Percentiles rank a stretch among this genome's conserved stretches.
Evolutionary conservation across 352 stramenopile genomes (phyloP).

Genomic region (Phytophthora brassicae): DNA sequence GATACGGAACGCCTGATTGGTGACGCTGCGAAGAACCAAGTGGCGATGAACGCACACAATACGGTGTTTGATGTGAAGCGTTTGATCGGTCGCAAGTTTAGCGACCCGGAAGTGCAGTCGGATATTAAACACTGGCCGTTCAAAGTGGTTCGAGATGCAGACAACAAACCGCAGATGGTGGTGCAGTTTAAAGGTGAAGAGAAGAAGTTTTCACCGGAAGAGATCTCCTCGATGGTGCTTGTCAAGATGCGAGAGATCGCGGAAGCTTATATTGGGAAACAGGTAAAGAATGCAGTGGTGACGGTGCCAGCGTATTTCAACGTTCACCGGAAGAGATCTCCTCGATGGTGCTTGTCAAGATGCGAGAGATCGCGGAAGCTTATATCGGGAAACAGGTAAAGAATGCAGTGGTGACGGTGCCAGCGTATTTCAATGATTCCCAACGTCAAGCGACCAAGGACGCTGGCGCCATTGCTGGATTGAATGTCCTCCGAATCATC

Average conservation of each 20-base stretch:
- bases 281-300: slow-evolving; percentile 84
- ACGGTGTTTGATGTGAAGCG: slow-evolving; percentile 97
- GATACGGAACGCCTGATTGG: slow-evolving; percentile 94
- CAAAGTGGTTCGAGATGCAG: slow-evolving; percentile 54
- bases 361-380: slow-evolving; percentile 66
- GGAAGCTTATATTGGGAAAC: slow-evolving; percentile 66
- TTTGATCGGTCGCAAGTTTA: slow-evolving; percentile 94
- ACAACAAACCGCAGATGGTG: slow-evolving; percentile 66
- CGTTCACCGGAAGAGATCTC: slow-evolving; percentile 83
- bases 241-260: slow-evolving; percentile 75
- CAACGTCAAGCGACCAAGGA: slow-evolving; percentile 95
- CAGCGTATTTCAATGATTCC: slow-evolving; percentile 96
- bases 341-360: slow-evolving; percentile 78
- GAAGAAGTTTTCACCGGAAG: slow-evolving; percentile 79
- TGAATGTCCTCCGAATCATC: slow-evolving; percentile 96
- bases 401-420: slow-evolving; percentile 94
- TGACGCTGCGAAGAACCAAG: slow-evolving; percentile 93
- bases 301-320: slow-evolving; percentile 97
- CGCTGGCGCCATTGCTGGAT: slow-evolving; percentile 86
- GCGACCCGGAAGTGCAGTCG: slow-evolving; percentile 87
- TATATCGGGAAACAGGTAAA: slow-evolving; percentile 69
- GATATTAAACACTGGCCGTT: slow-evolving; percentile 79
- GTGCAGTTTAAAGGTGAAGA: slow-evolving; percentile 76
- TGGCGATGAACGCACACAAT: slow-evolving; percentile 93
- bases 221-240: slow-evolving; percentile 82